Evolutionary conservation across 805 yeast genomes (phyloP).

Genomic region (Metschnikowia baotianmanensis): DNA sequence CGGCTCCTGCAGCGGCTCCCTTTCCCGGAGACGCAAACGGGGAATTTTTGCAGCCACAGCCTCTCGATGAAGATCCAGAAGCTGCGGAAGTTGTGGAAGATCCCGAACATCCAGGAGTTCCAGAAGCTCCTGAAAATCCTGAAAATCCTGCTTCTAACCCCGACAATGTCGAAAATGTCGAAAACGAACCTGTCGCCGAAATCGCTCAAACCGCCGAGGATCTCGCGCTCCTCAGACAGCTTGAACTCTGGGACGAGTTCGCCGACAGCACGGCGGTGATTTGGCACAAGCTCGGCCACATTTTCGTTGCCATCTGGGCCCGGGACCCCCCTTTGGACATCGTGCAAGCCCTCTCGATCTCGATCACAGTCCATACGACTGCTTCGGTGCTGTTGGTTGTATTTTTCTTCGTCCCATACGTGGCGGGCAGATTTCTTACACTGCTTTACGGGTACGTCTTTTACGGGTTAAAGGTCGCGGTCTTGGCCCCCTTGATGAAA

Average conservation of each 20-base stretch:
- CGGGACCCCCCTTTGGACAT: constrained; percentile 36
- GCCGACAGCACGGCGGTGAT: too few species aligned
- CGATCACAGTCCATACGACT: constrained; percentile 30
- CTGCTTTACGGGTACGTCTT: constrained; percentile 1
- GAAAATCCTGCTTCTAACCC: too few species aligned
- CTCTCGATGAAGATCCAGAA: too few species aligned
- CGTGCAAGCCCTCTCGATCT: constrained; percentile 33
- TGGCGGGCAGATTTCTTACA: constrained; percentile 35
- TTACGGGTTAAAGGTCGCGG: constrained; percentile 4
- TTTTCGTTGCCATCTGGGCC: constrained; percentile 30
- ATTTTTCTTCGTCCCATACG: constrained; percentile 48
- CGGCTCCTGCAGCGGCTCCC: too few species aligned
- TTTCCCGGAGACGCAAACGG: neutral
- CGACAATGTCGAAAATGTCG: neutral
- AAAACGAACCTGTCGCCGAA: neutral
- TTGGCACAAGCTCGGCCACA: constrained; percentile 13
- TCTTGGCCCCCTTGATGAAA: constrained; percentile 4
- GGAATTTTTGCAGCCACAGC: too few species aligned
- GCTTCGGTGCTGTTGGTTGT: constrained; percentile 38
- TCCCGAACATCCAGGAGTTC: neutral
- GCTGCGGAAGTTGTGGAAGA: neutral
- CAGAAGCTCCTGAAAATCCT: too few species aligned
- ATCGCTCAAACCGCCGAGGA: constrained; percentile 1
- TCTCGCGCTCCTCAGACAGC: too few species aligned
- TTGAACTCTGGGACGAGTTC: too few species aligned